phyloP scores from a whole-genome alignment of 257 asterid genomes.

The Ilex asprella region DNA sequence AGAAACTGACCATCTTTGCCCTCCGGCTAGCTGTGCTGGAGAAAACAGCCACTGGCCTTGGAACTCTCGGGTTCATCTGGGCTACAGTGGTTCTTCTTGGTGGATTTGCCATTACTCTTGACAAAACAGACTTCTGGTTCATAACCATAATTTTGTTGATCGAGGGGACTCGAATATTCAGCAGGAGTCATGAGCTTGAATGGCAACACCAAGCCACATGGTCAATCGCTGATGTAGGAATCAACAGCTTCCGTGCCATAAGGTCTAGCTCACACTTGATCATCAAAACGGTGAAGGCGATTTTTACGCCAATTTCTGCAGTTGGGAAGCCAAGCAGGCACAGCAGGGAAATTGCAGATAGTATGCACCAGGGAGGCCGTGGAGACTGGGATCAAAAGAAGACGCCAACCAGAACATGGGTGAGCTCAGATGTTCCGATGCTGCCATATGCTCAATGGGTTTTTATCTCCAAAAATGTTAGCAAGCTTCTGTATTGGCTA shows the following conservation, averaged over 20 bases:
- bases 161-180: slow-evolving; percentile 74
- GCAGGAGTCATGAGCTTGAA: slow-evolving; percentile 91
- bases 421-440: slow-evolving; percentile 71
- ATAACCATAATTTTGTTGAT: slow-evolving; percentile 65
- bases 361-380: slow-evolving; percentile 7
- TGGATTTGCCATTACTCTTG: slow-evolving; percentile 79
- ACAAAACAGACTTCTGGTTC: slow-evolving; percentile 86
- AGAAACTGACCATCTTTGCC: slow-evolving; percentile 79
- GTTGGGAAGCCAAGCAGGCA: slow-evolving; percentile 9
- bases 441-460: slow-evolving; percentile 68
- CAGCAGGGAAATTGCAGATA: slow-evolving; percentile 29
- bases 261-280: slow-evolving; percentile 43
- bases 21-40: slow-evolving; percentile 87
- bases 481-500: slow-evolving; percentile 70
- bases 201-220: slow-evolving; percentile 96
- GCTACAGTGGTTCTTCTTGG: slow-evolving; percentile 96
- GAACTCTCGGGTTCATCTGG: slow-evolving; percentile 92
- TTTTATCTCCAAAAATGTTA: slow-evolving; percentile 61
- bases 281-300: slow-evolving; percentile 16
- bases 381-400: slow-evolving; percentile 12
- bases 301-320: slow-evolving; percentile 20
- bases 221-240: slow-evolving; percentile 67
- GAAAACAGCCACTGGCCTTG: slow-evolving; percentile 75
- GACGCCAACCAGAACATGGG: slow-evolving; percentile 56
- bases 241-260: slow-evolving; percentile 57